Evolutionary conservation across 1,284 basidiomycete species (phyloP), one percentile per base, ranked within the genome.

Genomic region (Cryptococcus sp.): DNA sequence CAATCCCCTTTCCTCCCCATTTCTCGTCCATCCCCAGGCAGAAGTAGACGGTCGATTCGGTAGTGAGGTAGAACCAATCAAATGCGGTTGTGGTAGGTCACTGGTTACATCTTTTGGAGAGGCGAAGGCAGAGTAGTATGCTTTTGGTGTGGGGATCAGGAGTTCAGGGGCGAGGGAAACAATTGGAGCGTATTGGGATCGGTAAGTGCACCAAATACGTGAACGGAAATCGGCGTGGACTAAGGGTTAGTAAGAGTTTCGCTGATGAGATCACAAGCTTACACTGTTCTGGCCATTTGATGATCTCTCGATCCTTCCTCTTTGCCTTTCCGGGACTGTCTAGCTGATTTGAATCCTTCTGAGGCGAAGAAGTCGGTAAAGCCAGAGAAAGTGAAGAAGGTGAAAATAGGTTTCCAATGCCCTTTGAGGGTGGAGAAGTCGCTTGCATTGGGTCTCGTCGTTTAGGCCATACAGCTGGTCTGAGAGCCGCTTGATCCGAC

Each of bases 171-270:
- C 62, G 11, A 76, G 48, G 57, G 90, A 85, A 22, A 85, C 79
- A 60, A 96, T 92, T 1, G 89, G 85, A 1, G 83, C 77, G 60
- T 93, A 94, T 49, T 91, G 86, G 1, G 83, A 85, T n/a, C 92
- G 86, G 74, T 96, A 97, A 0, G 91, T 94, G 49, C 91, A 81
- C 87, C 91, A 94, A 54, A 96, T 80, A 9, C 87, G 80, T 0
- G 88, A 88, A 1, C 85, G 84, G 72, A 93, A 96, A 74, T 96
- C 91, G n/a, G 83, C 79, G 67, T 91, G 91, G 71, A 96, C 96
- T 48, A 82, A 50, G 22, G 25, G 18, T 14, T 18, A 3, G 25
- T 25, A 18, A 9, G 24, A 19, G 1, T 40, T 18, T 28, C 1
- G 21, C 18, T n/a, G 7, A 19, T 14, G 4, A 19, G 21, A 13